Percentiles rank a stretch among this genome's conserved stretches.
Conservation (phyloP, 371 early-diverging fungal species). For the Saksenaea oblongispora region DNA sequence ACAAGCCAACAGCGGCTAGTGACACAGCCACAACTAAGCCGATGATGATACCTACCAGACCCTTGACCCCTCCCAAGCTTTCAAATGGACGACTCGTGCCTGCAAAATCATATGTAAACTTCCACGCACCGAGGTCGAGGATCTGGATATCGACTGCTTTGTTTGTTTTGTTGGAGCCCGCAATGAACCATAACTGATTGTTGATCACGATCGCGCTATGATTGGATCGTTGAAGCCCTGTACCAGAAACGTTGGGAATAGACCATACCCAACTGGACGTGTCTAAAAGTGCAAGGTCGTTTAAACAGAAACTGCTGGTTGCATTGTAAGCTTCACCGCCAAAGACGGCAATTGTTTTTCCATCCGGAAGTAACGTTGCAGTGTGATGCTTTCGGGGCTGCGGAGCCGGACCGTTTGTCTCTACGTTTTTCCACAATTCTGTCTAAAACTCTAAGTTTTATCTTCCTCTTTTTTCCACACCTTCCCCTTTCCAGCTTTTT, state of each 20-base stretch:
- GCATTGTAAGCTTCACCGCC: slow-evolving; percentile 27
- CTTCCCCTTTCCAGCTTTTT: neutral
- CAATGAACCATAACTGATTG: slow-evolving; percentile 27
- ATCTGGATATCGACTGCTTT: slow-evolving; percentile 33
- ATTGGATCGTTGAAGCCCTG: slow-evolving; percentile 24
- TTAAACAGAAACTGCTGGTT: slow-evolving; percentile 16
- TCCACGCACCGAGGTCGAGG: slow-evolving; percentile 22
- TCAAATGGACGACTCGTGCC: neutral
- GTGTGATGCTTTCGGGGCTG: slow-evolving; percentile 27
- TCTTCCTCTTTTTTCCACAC: neutral
- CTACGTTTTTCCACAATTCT: slow-evolving; percentile 21
- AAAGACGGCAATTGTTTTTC: slow-evolving; percentile 22
- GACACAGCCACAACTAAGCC: slow-evolving; percentile 12
- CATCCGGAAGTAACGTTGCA: slow-evolving; percentile 27
- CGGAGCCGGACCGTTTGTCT: slow-evolving; percentile 17
- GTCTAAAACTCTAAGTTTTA: neutral
- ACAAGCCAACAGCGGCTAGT: neutral
- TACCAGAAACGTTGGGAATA: slow-evolving; percentile 6
- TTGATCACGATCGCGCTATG: slow-evolving; percentile 26
- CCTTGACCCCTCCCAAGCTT: slow-evolving; percentile 19
- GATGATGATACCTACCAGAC: slow-evolving; percentile 18
- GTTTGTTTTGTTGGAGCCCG: slow-evolving; percentile 19
- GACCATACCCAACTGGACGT: slow-evolving; percentile 19
- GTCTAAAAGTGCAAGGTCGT: slow-evolving; percentile 26
- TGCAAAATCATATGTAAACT: slow-evolving; percentile 12